Conservation (phyloP, 2,329 filamentous ascomycete genomes). For the Alternaria brassicicola region DNA sequence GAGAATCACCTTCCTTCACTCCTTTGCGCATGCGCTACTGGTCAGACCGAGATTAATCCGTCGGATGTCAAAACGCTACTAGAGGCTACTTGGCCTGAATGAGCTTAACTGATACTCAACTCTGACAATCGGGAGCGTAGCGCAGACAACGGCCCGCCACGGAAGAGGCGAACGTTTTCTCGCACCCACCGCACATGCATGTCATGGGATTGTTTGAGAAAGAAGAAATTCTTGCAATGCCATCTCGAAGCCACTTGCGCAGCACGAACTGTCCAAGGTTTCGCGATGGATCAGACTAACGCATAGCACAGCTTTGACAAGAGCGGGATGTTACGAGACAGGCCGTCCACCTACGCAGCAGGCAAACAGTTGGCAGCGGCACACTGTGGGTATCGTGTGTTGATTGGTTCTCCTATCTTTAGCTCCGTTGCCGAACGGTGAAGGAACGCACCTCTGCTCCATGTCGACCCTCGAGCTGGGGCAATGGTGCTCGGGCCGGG, state of each 20-base stretch:
- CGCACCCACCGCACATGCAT: neutral
- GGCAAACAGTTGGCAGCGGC: neutral
- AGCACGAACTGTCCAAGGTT: conserved; percentile 1
- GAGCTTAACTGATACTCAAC: neutral
- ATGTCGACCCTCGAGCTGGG: neutral
- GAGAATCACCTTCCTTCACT: neutral
- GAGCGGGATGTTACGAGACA: neutral
- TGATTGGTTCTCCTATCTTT: neutral
- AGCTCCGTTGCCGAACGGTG: neutral
- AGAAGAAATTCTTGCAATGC: neutral
- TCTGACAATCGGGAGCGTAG: neutral
- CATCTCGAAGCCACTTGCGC: neutral
- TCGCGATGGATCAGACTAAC: neutral
- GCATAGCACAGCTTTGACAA: neutral
- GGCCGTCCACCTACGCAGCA: neutral
- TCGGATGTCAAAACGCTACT: neutral
- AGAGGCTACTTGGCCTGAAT: neutral
- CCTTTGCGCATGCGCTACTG: neutral
- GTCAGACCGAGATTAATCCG: neutral
- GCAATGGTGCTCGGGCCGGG: neutral
- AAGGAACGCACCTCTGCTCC: neutral
- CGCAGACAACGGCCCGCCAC: neutral
- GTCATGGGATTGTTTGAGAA: neutral
- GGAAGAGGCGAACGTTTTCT: neutral
- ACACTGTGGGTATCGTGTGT: neutral